These are phyloP conservation scores for Camelina neglecta DNA, from an alignment of 345 rosid genomes.

Conservation along the genomic window DNA sequence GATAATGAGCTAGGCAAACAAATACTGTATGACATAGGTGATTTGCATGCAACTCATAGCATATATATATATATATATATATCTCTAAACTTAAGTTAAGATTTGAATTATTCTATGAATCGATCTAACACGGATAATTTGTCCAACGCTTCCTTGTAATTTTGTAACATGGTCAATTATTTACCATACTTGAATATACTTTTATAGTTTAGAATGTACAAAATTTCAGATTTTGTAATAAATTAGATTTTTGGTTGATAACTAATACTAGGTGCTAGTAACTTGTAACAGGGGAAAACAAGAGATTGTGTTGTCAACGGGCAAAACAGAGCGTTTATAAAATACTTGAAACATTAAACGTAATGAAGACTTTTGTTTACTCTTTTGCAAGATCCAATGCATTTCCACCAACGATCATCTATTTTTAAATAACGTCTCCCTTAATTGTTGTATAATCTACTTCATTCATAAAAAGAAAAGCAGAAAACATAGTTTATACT, in stretches of 20 bases:
- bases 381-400: slow-evolving; percentile 44
- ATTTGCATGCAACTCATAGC: too few species aligned
- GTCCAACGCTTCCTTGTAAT: too few species aligned
- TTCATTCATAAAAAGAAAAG: not conserved
- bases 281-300: not conserved
- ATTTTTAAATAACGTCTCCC: not conserved
- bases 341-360: slow-evolving; percentile 7
- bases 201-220: not conserved
- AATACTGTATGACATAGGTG: too few species aligned
- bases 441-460: slow-evolving; percentile 3
- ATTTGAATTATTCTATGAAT: too few species aligned
- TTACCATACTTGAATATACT: too few species aligned
- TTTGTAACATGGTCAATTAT: too few species aligned
- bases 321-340: not conserved
- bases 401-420: slow-evolving; percentile 30
- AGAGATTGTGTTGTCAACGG: not conserved
- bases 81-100: too few species aligned
- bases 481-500: not conserved
- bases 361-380: slow-evolving; percentile 38
- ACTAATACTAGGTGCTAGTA: not conserved
- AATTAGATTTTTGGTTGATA: not conserved
- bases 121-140: too few species aligned
- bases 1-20: too few species aligned
- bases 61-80: too few species aligned
- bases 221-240: not conserved